Evolutionary conservation across 2,329 filamentous ascomycete species (phyloP).

Genomic region (Colletotrichum sidae): DNA sequence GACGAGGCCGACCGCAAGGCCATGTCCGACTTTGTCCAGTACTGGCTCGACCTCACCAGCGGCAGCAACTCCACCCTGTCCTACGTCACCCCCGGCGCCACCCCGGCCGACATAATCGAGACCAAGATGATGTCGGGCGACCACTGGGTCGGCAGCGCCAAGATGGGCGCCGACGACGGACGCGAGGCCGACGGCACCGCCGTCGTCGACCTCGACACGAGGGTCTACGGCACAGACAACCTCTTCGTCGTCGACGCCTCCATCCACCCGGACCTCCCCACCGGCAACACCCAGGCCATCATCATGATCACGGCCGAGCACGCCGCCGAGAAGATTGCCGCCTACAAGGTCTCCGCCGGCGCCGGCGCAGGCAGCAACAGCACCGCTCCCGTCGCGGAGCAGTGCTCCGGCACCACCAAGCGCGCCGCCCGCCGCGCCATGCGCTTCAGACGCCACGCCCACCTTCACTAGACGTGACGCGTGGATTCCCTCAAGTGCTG

Average conservation of each 20-base stretch:
- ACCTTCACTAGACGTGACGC: constrained; percentile 5
- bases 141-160: constrained; percentile 37
- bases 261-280: constrained; percentile 64
- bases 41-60: constrained; percentile 34
- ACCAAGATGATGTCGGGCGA: constrained; percentile 32
- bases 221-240: constrained; percentile 71
- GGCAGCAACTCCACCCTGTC: constrained; percentile 32
- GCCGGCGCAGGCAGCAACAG: constrained; percentile 22
- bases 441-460: constrained; percentile 26
- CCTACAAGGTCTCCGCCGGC: constrained; percentile 20
- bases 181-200: constrained; percentile 54
- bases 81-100: constrained; percentile 30
- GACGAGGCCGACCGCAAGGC: constrained; percentile 40
- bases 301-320: constrained; percentile 38
- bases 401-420: constrained; percentile 7
- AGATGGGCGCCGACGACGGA: constrained; percentile 60
- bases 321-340: constrained; percentile 37
- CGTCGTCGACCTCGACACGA: constrained; percentile 67
- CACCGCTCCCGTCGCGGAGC: constrained; percentile 1
- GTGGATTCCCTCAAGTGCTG: constrained; percentile 13
- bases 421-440: constrained; percentile 21
- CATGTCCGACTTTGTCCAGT: constrained; percentile 33
- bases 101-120: constrained; percentile 29
- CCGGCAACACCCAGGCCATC: constrained; percentile 38
- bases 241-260: constrained; percentile 71